Base-by-base conservation (phyloP, 306 rosid genomes). In the Malus sieversii region DNA sequence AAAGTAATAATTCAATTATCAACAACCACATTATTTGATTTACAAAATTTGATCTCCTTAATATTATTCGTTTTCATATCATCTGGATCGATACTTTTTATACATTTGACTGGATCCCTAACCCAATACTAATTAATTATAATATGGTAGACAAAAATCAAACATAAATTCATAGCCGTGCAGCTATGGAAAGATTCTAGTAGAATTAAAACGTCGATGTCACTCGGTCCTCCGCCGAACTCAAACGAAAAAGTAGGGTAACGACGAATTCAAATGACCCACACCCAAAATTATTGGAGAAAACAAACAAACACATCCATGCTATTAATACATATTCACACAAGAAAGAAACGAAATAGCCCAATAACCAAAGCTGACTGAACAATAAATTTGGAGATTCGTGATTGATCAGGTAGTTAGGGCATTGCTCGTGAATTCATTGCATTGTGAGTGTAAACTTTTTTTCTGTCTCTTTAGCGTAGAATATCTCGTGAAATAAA, bases 381-480 rank as follows among this genome's bases (percentile, higher is more conserved):
- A 9, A 12, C 44, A 38, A 29, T 60, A 35, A 52, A n/a, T 53
- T 6, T n/a, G 22, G 65, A 22, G 65, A 16, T 20, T 51, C 6
- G 55, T 51, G 8, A 48, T 15, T 48, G 20, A 16, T 15, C 20
- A 51, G 7, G 55, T 16, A 1, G 2, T 38, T 38, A 6, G 42
- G 42, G 10, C 42, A 38, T 38, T 38, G 42, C 6, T 48, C 8
- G 1, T 48, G 16, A 48, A 14, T 48, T 48, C 19, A 4, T 1
- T 48, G 1, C 5, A 2, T 14, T 14, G 1, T 16, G 3, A 4
- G 19, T 14, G 0, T 16, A 4, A 14, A 14, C 2, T 15, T 48
- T 14, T 48, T 14, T 44, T 44, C 0, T 0, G 0, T 51, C 3
- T 51, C 20, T 5, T 51, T 1, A 16, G 20, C 0, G 4, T 51